A percentile compares a stretch with the other conserved stretches of the same genome.
Conservation (phyloP, 1,139 yeast genomes). For the Tardiomyces depauwii region DNA sequence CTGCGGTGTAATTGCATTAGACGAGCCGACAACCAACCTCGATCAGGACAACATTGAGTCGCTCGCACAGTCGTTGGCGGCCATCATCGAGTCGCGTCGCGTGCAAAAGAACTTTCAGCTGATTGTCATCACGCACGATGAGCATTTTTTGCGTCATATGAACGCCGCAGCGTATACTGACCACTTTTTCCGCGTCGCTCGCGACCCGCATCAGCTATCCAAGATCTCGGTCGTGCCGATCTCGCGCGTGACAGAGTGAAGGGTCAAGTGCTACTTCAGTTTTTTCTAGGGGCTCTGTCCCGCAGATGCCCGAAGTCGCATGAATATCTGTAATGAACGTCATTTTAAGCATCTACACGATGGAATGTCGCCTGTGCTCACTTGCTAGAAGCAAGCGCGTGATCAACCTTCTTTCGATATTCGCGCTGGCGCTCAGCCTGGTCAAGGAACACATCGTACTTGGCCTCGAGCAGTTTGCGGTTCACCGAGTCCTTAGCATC, state of each 20-base stretch:
- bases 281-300: neutral
- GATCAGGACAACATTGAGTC: slow-evolving; percentile 86
- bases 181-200: slow-evolving; percentile 68
- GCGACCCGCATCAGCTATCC: slow-evolving; percentile 75
- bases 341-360: neutral
- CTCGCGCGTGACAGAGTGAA: slow-evolving; percentile 11
- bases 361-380: too few relatives aligned
- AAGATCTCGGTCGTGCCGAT: slow-evolving; percentile 40
- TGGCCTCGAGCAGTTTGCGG: slow-evolving; percentile 57
- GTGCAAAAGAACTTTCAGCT: slow-evolving; percentile 83
- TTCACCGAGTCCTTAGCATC: slow-evolving; percentile 47
- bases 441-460: slow-evolving; percentile 76
- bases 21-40: slow-evolving; percentile 95
- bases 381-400: slow-evolving; percentile 11
- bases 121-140: slow-evolving; percentile 94
- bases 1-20: slow-evolving; percentile 92
- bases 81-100: slow-evolving; percentile 63
- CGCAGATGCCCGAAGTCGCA: neutral
- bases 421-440: slow-evolving; percentile 72
- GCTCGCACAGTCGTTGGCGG: slow-evolving; percentile 68
- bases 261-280: neutral
- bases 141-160: slow-evolving; percentile 75
- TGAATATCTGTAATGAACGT: too few relatives aligned
- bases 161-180: slow-evolving; percentile 82
- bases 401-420: slow-evolving; percentile 61